These are phyloP conservation scores for Phyllostachys edulis DNA, from an alignment of 176 grass and related monocot species.

Conservation along the genomic window DNA sequence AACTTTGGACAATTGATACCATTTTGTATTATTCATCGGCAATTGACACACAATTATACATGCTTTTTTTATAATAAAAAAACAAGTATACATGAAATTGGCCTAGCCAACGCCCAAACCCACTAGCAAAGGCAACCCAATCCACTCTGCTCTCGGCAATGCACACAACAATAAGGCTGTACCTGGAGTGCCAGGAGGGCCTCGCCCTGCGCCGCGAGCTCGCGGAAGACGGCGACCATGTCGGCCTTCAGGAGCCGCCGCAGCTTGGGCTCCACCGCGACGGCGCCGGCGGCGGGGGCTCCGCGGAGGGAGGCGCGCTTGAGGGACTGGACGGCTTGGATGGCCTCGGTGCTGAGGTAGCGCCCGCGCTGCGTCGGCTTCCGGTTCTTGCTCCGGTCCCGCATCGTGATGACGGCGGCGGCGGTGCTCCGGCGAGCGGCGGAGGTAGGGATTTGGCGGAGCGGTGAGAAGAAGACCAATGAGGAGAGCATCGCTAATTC, in stretches of 20 bases:
- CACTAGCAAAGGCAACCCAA: not conserved
- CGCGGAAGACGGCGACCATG: constrained; percentile 79
- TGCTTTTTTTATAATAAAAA: not conserved
- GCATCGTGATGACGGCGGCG: constrained; percentile 48
- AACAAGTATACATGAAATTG: not conserved
- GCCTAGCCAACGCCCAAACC: not conserved
- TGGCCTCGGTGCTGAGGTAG: constrained; percentile 91
- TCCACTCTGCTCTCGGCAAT: not conserved
- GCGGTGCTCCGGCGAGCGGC: constrained; percentile 23
- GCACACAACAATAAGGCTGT: not conserved
- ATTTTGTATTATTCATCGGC: not conserved
- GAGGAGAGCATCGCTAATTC: constrained; percentile 21
- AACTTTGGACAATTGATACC: not conserved
- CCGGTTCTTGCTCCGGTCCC: constrained; percentile 85
- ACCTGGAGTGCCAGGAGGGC: constrained; percentile 71
- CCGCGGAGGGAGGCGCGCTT: constrained; percentile 48
- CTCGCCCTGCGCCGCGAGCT: constrained; percentile 74
- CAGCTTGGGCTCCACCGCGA: constrained; percentile 54
- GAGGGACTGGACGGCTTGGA: constrained; percentile 76
- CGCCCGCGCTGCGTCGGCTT: constrained; percentile 83
- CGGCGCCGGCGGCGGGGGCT: constrained; percentile 13
- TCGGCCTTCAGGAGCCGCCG: constrained; percentile 78
- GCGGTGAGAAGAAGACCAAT: not conserved
- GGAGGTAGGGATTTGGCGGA: not conserved
- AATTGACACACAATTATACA: not conserved